Evolutionary conservation across 352 stramenopile species (phyloP), one percentile per base, ranked within the genome.

Genomic region (Phytophthora sojae): DNA sequence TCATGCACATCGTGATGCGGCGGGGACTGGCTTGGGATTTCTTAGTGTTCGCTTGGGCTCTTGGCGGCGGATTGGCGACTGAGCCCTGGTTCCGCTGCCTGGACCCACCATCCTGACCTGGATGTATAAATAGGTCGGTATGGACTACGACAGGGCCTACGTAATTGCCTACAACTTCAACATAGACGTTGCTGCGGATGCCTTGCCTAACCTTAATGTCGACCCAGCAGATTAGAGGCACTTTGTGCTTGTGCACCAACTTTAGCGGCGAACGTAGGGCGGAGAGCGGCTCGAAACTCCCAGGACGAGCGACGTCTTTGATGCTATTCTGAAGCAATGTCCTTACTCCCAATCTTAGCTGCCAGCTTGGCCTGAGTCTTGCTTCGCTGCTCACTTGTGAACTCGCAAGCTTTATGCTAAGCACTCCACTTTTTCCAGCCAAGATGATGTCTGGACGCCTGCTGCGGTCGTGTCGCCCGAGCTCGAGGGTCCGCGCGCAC

Each of bases 1-100:
- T 88, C 63, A 81, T 71, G 75, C 82, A 90, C 82, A 90, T 90
- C 17, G 21, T 11, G 35, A 6, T n/a, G 12, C 11, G 1, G 11
- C 21, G 23, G 29, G 19, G 17, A 15, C 14, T 29, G 47, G 14
- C 1, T 19, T 30, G 21, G 12, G 29, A 7, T 32, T 32, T 53
- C 26, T 65, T 59, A 11, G 45, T 17, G 39, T 17, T 5, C 35
- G 19, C 55, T 77, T 68, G 45, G 14, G 54, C 51, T 72, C 2
- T 35, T 61, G 35, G 26, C 29, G 64, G 52, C 44, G 29, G 50
- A 54, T 73, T 78, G 7, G 6, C 42, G 50, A 74, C 55, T 77
- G 65, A 64, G 44, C 35, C 17, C 14, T 2, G 6, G 42, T 67
- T 60, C 55, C 53, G 30, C 57, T 19, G 57, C 2, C n/a, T 57